Evolutionary conservation across 192 early-diverging fungal genomes (phyloP), one percentile per base, ranked within the genome.

Genomic region (Podochytrium sp.): DNA sequence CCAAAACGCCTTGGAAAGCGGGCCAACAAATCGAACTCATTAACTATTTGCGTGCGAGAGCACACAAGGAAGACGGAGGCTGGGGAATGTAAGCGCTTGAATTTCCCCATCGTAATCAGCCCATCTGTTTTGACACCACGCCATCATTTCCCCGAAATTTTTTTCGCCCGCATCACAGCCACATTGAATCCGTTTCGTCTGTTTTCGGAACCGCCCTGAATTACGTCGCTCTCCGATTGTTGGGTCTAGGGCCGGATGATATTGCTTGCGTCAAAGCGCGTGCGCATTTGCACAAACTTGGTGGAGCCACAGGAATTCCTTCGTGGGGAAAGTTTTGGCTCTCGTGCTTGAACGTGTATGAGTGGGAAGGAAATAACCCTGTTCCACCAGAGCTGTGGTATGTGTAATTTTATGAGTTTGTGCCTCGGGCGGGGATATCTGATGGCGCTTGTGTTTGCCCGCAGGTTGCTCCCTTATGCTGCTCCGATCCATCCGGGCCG

Each of bases 261-360:
- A 92, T 94, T 35, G 95, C 89, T 43, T 90, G 93, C 85, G 83
- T 89, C 30, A 91, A 88, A 41, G 94, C 95, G 30, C 87, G 97
- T 41, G 83, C 79, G 10, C 92, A 88, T 39, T 89, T 99, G 39
- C 96, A 95, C 78, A 80, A 82, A 66, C 83, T 97, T 35, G 94
- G 90, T 87, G 92, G 96, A 41, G 94, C 98, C 20, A 79, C 82
- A 1, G 93, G 90, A 38, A 85, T 88, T 20, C 94, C 98, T 43
- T 89, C 95, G 30, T 99, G 98, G 98, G 98, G 96, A 25, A 99
- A 99, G 78, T 98, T 99, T 79, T 99, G 98, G 98, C 90, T 99
- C 10, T 77, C 92, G 23, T 85, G 91, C 27, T 82, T 99, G 77
- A 91, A 92, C 68, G 88, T 93, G 6, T 99, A 99, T 80, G 93